These are phyloP conservation scores for Phlyctochytrium planicorne DNA, from an alignment of 192 early-diverging fungal species.

Conservation along the genomic window DNA sequence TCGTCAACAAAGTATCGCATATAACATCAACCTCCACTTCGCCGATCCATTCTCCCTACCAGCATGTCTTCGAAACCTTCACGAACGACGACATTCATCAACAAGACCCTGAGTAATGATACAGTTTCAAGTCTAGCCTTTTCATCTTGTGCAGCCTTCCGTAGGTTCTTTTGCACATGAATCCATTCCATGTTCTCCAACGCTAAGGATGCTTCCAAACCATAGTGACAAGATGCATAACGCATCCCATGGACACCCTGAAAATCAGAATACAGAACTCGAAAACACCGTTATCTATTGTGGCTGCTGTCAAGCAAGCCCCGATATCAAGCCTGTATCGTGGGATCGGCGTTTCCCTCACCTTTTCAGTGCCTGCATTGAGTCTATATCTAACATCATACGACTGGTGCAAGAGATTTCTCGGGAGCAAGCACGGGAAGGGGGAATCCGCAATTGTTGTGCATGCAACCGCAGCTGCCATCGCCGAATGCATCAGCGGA, in stretches of 20 bases:
- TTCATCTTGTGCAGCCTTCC: background rate
- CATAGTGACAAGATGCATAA: constrained; percentile 54
- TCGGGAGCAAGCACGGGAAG: constrained; percentile 24
- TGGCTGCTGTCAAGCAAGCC: constrained; percentile 1
- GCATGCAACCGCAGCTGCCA: constrained; percentile 55
- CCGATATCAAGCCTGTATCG: constrained; percentile 55
- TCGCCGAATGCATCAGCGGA: constrained; percentile 67
- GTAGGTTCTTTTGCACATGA: background rate
- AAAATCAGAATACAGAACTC: constrained; percentile 65
- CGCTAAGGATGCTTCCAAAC: background rate
- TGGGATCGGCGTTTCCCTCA: constrained; percentile 66
- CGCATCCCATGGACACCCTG: constrained; percentile 79
- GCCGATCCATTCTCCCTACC: too few species aligned
- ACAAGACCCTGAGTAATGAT: background rate
- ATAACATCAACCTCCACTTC: too few species aligned
- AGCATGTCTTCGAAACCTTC: too few species aligned
- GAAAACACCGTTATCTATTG: constrained; percentile 17
- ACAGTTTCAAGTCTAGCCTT: background rate
- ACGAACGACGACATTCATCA: constrained; percentile 19
- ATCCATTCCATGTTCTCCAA: background rate
- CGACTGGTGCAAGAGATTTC: constrained; percentile 54
- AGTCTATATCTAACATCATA: constrained; percentile 71
- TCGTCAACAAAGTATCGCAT: too few species aligned
- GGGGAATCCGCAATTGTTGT: constrained; percentile 44
- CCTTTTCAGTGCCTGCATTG: constrained; percentile 70